phyloP scores from a whole-genome alignment of 1,284 basidiomycete genomes.

The Papiliotrema fonsecae region DNA sequence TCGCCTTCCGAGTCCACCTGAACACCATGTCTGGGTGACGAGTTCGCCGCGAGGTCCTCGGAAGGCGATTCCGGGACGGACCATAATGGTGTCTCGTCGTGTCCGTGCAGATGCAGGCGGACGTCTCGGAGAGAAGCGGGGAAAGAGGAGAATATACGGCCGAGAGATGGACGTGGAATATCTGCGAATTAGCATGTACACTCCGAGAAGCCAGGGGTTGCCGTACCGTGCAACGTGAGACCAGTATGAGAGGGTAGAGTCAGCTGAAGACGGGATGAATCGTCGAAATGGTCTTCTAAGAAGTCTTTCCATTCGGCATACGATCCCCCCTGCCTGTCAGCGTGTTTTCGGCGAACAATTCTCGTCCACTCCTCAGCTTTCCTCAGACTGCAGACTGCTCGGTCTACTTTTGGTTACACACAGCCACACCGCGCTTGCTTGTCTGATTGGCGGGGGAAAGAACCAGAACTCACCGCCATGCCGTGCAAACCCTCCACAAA shows the following conservation, averaged over 20 bases:
- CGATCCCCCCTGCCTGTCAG: neutral
- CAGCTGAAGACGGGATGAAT: neutral
- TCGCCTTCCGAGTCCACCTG: neutral
- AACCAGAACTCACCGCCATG: neutral
- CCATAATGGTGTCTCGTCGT: neutral
- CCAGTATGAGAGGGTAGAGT: neutral
- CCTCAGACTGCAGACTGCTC: too few relatives aligned
- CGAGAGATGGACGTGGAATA: neutral
- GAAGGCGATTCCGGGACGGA: neutral
- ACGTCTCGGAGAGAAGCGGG: neutral
- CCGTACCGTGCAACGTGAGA: neutral
- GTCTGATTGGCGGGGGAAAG: too few relatives aligned
- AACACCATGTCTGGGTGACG: constrained; percentile 1
- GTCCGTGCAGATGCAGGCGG: neutral
- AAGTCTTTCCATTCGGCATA: neutral
- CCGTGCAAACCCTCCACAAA: neutral
- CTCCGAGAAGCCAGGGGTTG: too few relatives aligned
- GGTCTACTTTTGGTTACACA: too few relatives aligned
- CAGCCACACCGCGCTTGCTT: too few relatives aligned
- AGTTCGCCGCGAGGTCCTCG: neutral
- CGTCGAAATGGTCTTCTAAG: constrained; percentile 1
- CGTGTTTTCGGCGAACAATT: neutral
- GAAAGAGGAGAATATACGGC: neutral
- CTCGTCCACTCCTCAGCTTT: neutral
- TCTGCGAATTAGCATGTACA: constrained; percentile 1